phyloP scores from a whole-genome alignment of 768 basidiomycete species.

The Pilatotrama ljubarskyi region DNA sequence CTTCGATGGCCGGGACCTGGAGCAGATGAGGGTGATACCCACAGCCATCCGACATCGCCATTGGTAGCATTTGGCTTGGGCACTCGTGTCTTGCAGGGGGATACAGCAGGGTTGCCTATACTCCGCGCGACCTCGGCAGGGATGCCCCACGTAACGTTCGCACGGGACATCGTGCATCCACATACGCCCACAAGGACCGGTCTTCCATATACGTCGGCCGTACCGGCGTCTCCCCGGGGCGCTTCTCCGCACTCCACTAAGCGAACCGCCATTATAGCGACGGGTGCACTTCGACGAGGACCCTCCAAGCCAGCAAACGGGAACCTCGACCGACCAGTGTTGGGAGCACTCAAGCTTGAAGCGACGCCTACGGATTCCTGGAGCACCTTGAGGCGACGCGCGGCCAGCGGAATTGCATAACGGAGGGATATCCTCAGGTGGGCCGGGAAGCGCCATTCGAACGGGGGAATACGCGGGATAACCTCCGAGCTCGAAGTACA shows the following conservation, averaged over 20 bases:
- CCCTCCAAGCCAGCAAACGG: neutral
- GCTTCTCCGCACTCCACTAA: conserved; percentile 9
- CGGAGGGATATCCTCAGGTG: conserved; percentile 8
- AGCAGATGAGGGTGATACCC: too few relatives aligned
- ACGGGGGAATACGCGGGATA: conserved; percentile 24
- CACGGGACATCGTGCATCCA: conserved; percentile 13
- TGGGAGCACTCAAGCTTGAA: neutral
- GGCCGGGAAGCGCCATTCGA: conserved; percentile 19
- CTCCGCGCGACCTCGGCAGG: neutral
- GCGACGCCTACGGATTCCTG: neutral
- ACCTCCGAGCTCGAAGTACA: conserved; percentile 27
- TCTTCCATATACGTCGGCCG: neutral
- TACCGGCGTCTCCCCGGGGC: conserved; percentile 11
- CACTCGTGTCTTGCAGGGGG: too few relatives aligned
- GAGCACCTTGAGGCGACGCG: conserved; percentile 3
- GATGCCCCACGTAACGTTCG: neutral
- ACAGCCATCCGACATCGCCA: too few relatives aligned
- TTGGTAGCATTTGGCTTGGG: too few relatives aligned
- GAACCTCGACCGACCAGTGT: neutral
- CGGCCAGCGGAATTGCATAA: conserved; percentile 9
- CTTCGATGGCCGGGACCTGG: neutral
- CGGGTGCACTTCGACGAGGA: neutral
- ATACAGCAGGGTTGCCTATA: too few relatives aligned
- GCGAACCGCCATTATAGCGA: neutral
- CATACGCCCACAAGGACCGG: conserved; percentile 11